Percentiles rank a stretch among this genome's conserved stretches.
Evolutionary conservation across 257 asterid genomes (phyloP).

Genomic region (Solanum ossicruentum): DNA sequence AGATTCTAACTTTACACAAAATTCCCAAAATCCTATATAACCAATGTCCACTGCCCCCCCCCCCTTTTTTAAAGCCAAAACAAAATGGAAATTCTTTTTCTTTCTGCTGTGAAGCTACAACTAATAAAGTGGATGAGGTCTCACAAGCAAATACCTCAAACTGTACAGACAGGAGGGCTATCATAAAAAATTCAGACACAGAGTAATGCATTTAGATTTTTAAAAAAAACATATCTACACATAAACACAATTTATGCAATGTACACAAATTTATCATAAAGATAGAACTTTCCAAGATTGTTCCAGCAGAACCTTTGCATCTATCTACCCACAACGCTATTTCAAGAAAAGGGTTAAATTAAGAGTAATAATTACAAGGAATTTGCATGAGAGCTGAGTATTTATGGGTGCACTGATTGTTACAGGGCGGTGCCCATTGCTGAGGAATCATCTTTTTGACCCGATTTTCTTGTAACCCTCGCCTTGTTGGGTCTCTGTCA

Average conservation of each 20-base stretch:
- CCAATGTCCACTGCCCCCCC: neutral
- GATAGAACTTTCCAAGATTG: neutral
- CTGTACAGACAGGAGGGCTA: neutral
- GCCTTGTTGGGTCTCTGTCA: neutral
- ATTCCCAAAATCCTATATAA: neutral
- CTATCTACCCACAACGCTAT: neutral
- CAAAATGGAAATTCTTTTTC: neutral
- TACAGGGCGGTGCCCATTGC: slow-evolving; percentile 81
- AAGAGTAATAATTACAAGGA: slow-evolving; percentile 38
- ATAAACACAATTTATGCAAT: neutral
- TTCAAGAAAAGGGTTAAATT: neutral
- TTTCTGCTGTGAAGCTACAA: neutral
- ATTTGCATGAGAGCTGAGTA: slow-evolving; percentile 73
- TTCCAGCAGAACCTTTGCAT: neutral
- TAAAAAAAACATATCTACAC: neutral
- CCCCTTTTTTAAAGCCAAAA: neutral
- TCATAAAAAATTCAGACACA: neutral
- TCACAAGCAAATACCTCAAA: neutral
- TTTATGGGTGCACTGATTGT: slow-evolving; percentile 67
- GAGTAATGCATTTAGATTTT: neutral
- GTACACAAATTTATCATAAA: neutral
- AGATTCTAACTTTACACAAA: neutral
- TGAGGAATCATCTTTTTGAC: slow-evolving; percentile 35
- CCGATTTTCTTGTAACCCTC: neutral
- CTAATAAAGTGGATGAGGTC: neutral